Percentiles rank a stretch among this genome's conserved stretches.
Evolutionary conservation across 164 flowering plant species (phyloP).

Genomic region (Chloranthus sessilifolius): DNA sequence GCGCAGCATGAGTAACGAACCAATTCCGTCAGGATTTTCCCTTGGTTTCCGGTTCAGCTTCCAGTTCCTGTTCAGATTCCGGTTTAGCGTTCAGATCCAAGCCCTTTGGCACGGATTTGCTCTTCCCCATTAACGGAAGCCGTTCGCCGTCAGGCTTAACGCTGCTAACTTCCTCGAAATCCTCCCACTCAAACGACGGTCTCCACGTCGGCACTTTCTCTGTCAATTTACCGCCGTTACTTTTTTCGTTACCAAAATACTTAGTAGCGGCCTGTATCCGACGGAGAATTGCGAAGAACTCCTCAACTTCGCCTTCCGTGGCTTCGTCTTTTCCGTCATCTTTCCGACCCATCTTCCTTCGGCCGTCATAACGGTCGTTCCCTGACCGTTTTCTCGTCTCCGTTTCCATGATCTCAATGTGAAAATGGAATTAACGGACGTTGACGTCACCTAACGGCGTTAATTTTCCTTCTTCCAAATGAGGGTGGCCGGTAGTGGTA

Average conservation of each 20-base stretch:
- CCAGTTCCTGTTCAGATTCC: slow-evolving; percentile 5
- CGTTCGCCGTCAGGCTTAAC: background rate
- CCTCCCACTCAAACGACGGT: slow-evolving; percentile 21
- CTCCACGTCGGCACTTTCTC: slow-evolving; percentile 14
- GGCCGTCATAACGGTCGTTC: slow-evolving; percentile 8
- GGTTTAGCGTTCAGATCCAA: slow-evolving; percentile 32
- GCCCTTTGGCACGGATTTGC: background rate
- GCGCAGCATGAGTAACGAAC: background rate
- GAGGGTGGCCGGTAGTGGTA: too few species aligned
- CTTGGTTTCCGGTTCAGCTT: too few species aligned
- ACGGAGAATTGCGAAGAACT: slow-evolving; percentile 43
- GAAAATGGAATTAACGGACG: too few species aligned
- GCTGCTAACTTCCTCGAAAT: slow-evolving; percentile 12
- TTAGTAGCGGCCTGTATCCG: slow-evolving; percentile 34
- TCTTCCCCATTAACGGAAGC: background rate
- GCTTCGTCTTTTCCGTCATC: slow-evolving; percentile 5
- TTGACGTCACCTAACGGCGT: background rate
- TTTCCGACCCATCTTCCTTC: slow-evolving; percentile 3
- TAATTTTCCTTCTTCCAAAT: too few species aligned
- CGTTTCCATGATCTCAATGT: slow-evolving; percentile 15
- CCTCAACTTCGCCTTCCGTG: slow-evolving; percentile 49
- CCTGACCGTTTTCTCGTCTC: slow-evolving; percentile 15
- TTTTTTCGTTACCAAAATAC: slow-evolving; percentile 23
- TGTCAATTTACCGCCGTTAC: background rate
- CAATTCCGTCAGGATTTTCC: background rate